A percentile compares a stretch with the other conserved stretches of the same genome.
phyloP scores from a whole-genome alignment of 441 rosid genomes.

The Metrosideros polymorpha region DNA sequence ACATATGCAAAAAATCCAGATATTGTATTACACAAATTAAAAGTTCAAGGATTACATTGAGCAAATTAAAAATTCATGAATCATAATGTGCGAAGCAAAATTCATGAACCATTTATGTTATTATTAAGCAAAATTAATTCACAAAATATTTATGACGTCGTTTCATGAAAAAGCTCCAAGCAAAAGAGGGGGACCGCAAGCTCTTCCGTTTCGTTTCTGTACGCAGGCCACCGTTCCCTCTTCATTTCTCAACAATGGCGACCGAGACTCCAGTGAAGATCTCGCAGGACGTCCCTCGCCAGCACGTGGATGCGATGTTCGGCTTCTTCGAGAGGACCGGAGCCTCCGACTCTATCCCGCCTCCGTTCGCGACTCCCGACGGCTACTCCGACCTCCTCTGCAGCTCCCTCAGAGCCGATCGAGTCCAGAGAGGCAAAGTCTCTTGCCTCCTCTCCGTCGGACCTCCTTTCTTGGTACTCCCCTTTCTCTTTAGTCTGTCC shows the following conservation, averaged over 20 bases:
- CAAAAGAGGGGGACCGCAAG: not conserved
- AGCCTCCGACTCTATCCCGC: conserved; percentile 13
- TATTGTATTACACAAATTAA: too few relatives aligned
- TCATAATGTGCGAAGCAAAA: too few relatives aligned
- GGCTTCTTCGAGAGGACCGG: conserved; percentile 22
- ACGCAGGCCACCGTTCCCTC: not conserved
- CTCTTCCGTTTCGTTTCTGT: not conserved
- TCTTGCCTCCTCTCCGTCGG: conserved; percentile 51
- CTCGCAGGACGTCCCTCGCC: conserved; percentile 18
- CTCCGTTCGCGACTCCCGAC: conserved; percentile 22
- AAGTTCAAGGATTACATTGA: too few relatives aligned
- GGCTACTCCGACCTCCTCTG: conserved; percentile 40
- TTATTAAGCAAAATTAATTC: not conserved
- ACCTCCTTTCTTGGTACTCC: conserved; percentile 39
- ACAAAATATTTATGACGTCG: not conserved
- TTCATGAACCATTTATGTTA: too few relatives aligned
- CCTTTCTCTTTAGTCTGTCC: not conserved
- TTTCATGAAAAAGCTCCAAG: not conserved
- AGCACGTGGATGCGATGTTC: not conserved
- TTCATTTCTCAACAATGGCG: not conserved
- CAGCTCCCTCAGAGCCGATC: conserved; percentile 25
- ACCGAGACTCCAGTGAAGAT: not conserved
- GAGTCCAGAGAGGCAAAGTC: conserved; percentile 48
- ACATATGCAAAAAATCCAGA: too few relatives aligned
- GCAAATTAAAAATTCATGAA: too few relatives aligned